These are phyloP conservation scores for Yamadazyma tumulicola DNA, from an alignment of 805 yeast species.

Conservation along the genomic window DNA sequence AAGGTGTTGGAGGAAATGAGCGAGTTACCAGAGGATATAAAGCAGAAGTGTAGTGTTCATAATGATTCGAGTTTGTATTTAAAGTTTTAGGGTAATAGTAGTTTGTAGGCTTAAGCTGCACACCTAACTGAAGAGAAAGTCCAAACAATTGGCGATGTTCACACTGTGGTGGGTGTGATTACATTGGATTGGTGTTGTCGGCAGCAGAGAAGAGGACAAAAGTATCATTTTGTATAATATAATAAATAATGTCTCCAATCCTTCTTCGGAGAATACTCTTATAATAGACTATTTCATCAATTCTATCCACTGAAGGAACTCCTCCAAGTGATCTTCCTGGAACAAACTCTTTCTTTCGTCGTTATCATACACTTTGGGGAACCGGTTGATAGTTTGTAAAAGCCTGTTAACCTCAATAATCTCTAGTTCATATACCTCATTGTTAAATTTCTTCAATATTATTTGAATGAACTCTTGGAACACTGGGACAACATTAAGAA, in stretches of 20 bases:
- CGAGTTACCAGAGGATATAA: conserved; percentile 14
- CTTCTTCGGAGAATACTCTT: too few species aligned
- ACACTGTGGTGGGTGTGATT: too few species aligned
- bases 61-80: conserved; percentile 20
- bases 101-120: conserved; percentile 1
- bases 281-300: too few species aligned
- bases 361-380: conserved; percentile 5
- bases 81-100: conserved; percentile 21
- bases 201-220: too few species aligned
- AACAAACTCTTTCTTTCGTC: neutral
- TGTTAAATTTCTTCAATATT: conserved; percentile 4
- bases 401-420: conserved; percentile 4
- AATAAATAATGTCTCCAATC: too few species aligned
- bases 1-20: conserved; percentile 20
- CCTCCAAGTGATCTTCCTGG: conserved; percentile 8
- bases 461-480: conserved; percentile 4
- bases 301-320: conserved; percentile 5
- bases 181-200: too few species aligned
- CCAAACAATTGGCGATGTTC: too few species aligned
- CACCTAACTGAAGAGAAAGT: too few species aligned
- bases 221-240: too few species aligned
- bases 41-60: conserved; percentile 15
- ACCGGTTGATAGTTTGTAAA: conserved; percentile 2
- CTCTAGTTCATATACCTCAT: conserved; percentile 6
- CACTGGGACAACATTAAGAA: conserved; percentile 1